Conservation (phyloP, 257 asterid species). For the Ehretia macrophylla region DNA sequence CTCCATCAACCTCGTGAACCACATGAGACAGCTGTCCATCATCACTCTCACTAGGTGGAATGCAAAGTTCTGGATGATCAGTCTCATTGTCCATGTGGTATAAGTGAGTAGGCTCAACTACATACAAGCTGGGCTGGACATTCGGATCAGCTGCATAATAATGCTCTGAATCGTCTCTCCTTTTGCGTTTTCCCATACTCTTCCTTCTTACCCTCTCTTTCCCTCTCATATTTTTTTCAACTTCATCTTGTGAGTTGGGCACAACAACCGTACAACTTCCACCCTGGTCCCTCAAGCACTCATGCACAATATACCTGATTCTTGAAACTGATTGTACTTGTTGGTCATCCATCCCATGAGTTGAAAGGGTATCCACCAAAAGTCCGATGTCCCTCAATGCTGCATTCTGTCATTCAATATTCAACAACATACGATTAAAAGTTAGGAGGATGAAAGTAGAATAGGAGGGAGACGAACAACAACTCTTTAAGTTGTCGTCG, state of each 20-base stretch:
- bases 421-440: constrained; percentile 9
- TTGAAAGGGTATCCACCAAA: constrained; percentile 64
- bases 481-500: background rate
- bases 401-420: constrained; percentile 42
- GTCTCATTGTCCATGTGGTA: constrained; percentile 36
- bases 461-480: background rate
- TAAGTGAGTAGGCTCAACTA: constrained; percentile 32
- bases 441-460: constrained; percentile 2
- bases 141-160: constrained; percentile 29
- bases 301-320: constrained; percentile 66
- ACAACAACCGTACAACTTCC: constrained; percentile 31
- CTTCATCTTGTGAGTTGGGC: constrained; percentile 45
- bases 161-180: constrained; percentile 62
- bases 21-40: constrained; percentile 16
- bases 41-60: constrained; percentile 24
- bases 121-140: constrained; percentile 35
- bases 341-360: constrained; percentile 84
- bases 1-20: constrained; percentile 31
- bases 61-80: constrained; percentile 26
- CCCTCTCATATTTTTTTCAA: constrained; percentile 55
- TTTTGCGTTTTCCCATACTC: constrained; percentile 60
- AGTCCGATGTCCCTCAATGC: constrained; percentile 80
- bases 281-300: constrained; percentile 67
- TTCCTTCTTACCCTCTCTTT: constrained; percentile 88
- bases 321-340: constrained; percentile 67